A percentile compares a stretch with the other conserved stretches of the same genome.
phyloP scores from a whole-genome alignment of 1,139 yeast species.

The Yamadazyma jaroonii region DNA sequence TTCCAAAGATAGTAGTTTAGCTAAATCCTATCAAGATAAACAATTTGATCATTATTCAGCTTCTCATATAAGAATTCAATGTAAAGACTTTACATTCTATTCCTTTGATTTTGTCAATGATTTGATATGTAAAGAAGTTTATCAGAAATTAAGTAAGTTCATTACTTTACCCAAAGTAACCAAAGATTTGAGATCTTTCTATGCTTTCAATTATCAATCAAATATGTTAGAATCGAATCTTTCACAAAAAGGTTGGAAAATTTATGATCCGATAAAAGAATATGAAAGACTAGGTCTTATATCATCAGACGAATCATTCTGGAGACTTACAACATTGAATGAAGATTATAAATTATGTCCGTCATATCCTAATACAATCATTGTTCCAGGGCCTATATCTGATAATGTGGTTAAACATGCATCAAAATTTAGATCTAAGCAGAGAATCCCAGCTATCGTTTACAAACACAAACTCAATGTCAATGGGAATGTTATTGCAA shows the following conservation, averaged over 20 bases:
- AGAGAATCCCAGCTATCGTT: constrained; percentile 77
- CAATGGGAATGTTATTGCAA: constrained; percentile 76
- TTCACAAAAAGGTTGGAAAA: constrained; percentile 62
- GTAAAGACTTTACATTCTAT: constrained; percentile 85
- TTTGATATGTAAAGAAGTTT: constrained; percentile 64
- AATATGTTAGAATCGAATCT: constrained; percentile 61
- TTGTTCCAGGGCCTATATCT: constrained; percentile 73
- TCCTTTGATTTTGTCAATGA: constrained; percentile 71
- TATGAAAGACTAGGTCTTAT: constrained; percentile 61
- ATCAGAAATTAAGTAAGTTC: constrained; percentile 63
- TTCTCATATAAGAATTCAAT: constrained; percentile 62
- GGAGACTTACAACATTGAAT: constrained; percentile 75
- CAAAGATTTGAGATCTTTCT: constrained; percentile 41
- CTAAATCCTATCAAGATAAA: constrained; percentile 13
- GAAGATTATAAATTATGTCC: constrained; percentile 64
- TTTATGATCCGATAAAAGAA: constrained; percentile 64
- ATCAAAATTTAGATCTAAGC: constrained; percentile 80
- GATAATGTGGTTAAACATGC: constrained; percentile 84
- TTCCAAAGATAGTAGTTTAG: constrained; percentile 13
- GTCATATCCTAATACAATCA: constrained; percentile 67
- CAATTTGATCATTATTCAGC: constrained; percentile 45
- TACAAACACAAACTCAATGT: constrained; percentile 59
- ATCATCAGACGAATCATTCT: constrained; percentile 24
- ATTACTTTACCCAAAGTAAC: constrained; percentile 42
- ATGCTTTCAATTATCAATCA: constrained; percentile 50